A percentile compares a stretch with the other conserved stretches of the same genome.
phyloP scores from a whole-genome alignment of 768 basidiomycete species.

The Russula olivacea region DNA sequence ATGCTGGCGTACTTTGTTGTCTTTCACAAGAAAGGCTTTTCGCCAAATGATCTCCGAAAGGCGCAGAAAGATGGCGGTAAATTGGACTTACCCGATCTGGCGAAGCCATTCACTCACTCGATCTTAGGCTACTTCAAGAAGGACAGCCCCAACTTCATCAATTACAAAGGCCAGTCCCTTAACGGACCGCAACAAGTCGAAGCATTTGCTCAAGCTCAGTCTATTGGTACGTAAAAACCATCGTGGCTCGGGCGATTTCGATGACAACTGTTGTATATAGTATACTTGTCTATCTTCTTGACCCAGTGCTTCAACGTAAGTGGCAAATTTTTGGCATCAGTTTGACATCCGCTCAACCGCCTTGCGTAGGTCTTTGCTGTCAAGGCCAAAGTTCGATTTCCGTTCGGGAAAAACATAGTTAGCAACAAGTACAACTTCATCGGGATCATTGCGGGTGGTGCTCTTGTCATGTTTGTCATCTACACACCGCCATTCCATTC shows the following conservation, averaged over 20 bases:
- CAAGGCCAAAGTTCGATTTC: conserved; percentile 55
- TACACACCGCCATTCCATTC: conserved; percentile 65
- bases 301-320: conserved; percentile 62
- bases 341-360: background rate
- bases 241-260: background rate
- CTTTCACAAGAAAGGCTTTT: conserved; percentile 56
- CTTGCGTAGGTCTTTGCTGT: conserved; percentile 52
- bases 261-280: conserved; percentile 26
- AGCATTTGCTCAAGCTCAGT: conserved; percentile 55
- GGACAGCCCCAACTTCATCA: conserved; percentile 49
- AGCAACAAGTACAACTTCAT: conserved; percentile 60
- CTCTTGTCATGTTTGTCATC: conserved; percentile 60
- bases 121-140: conserved; percentile 43
- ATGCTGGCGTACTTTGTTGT: conserved; percentile 62
- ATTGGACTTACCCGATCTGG: background rate
- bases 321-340: background rate
- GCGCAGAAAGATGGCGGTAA: conserved; percentile 39
- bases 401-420: conserved; percentile 53
- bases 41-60: conserved; percentile 47
- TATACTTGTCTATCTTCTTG: conserved; percentile 63
- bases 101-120: background rate
- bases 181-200: conserved; percentile 46
- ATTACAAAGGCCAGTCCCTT: conserved; percentile 45
- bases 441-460: conserved; percentile 56
- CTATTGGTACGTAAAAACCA: conserved; percentile 40